phyloP scores from a whole-genome alignment of 495 filamentous ascomycete genomes.

The Neurospora sp. region DNA sequence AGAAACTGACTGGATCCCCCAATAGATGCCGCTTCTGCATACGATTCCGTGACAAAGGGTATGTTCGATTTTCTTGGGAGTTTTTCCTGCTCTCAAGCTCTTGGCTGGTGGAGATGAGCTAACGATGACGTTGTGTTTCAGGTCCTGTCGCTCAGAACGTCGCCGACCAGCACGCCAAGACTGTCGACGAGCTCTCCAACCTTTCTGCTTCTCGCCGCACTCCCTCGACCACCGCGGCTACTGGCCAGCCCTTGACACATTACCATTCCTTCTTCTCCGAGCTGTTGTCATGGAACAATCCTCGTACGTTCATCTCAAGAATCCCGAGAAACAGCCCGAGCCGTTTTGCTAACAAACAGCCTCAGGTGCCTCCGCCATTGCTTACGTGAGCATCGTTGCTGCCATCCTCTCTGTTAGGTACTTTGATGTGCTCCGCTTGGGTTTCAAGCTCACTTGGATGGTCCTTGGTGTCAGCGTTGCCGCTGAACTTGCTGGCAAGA shows the following conservation, averaged over 20 bases:
- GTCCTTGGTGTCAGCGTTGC: constrained; percentile 54
- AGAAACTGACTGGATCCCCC: constrained; percentile 10
- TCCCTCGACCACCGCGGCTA: constrained; percentile 59
- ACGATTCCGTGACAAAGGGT: constrained; percentile 13
- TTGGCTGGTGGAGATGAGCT: constrained; percentile 8
- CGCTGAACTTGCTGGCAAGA: constrained; percentile 67
- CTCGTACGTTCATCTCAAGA: constrained; percentile 22
- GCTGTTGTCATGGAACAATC: constrained; percentile 59
- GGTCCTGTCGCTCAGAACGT: constrained; percentile 71
- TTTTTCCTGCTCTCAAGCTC: not conserved
- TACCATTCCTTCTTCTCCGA: constrained; percentile 95
- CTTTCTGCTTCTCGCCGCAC: constrained; percentile 60
- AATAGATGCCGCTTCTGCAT: constrained; percentile 33
- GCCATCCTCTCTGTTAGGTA: constrained; percentile 88
- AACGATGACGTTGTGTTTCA: constrained; percentile 22
- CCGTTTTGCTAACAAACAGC: constrained; percentile 30
- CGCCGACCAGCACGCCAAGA: constrained; percentile 62
- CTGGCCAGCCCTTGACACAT: constrained; percentile 82
- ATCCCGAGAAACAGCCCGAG: constrained; percentile 24
- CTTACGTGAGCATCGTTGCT: constrained; percentile 60
- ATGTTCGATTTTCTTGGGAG: not conserved
- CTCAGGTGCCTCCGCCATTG: constrained; percentile 72
- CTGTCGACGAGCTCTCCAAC: constrained; percentile 61
- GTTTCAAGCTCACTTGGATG: constrained; percentile 75
- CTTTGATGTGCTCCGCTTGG: constrained; percentile 76